phyloP scores from a whole-genome alignment of 768 basidiomycete genomes.

The Tulasnella sp. region DNA sequence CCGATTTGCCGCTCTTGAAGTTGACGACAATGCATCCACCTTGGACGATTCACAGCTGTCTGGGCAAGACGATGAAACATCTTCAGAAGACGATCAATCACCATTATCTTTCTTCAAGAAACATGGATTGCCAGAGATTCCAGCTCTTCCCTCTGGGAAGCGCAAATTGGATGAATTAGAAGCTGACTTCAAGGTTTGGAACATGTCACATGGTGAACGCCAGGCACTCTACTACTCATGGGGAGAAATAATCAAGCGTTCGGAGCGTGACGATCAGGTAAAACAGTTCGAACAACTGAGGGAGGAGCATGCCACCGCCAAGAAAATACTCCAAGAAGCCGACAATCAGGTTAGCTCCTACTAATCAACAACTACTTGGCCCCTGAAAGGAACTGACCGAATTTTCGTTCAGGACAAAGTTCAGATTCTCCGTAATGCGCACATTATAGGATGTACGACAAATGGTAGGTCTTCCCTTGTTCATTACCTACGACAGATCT shows the following conservation, averaged over 20 bases:
- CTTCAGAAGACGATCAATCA: too few species aligned
- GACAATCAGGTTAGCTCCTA: too few species aligned
- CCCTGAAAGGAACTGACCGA: background rate
- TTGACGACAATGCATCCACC: too few species aligned
- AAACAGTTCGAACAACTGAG: too few species aligned
- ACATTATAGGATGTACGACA: constrained; percentile 66
- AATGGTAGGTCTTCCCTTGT: constrained; percentile 34
- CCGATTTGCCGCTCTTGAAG: too few species aligned
- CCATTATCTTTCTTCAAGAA: background rate
- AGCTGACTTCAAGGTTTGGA: constrained; percentile 37
- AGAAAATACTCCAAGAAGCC: too few species aligned
- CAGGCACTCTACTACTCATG: constrained; percentile 33
- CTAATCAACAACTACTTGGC: too few species aligned
- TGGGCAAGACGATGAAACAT: too few species aligned
- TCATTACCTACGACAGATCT: background rate
- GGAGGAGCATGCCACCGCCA: too few species aligned
- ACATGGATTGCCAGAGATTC: constrained; percentile 29
- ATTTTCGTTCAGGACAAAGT: constrained; percentile 36
- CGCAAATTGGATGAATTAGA: constrained; percentile 33
- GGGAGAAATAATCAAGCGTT: constrained; percentile 36
- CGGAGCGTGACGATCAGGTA: constrained; percentile 46
- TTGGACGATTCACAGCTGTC: background rate
- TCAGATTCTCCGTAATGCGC: constrained; percentile 37
- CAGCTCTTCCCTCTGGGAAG: constrained; percentile 27
- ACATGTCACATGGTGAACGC: constrained; percentile 41